Evolutionary conservation across 768 basidiomycete species (phyloP), one percentile per base, ranked within the genome.

Genomic region (Panus rudis): DNA sequence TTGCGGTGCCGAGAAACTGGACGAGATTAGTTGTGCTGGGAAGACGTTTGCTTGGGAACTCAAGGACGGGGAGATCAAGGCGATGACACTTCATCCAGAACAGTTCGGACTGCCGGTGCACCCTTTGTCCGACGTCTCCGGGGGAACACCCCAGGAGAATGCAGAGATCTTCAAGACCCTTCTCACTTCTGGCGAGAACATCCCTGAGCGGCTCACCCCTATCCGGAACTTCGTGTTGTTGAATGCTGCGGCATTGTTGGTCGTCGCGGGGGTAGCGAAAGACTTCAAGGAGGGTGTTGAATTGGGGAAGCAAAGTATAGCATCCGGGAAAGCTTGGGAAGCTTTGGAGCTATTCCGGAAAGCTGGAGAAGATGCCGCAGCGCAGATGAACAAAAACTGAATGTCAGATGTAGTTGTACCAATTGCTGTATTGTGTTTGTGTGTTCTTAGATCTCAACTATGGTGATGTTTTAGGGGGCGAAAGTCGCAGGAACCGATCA

Each of bases 1-100:
- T 1, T 97, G 92, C 54, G 94, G 94, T 1, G 78, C 75, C 27
- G 96, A 98, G 59, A 78, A 78, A 1, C 69, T 99, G 31, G 94
- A 98, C 63, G 94, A 98, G 70, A 90, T 99, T 58, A 90, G 86
- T 60, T 92, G 90, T 53, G 92, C 90, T 1, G 96, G 94, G 1
- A 79, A 84, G 12, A 93, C 92, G 7, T 75, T 75, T 64, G 84
- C 76, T 26, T 87, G 92, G 93, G 81, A 85, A 45, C 76, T 94
- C 49, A 71, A 71, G 32, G 68, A 87, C 19, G 87, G 84, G 26
- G 52, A 63, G 26, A 79, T 96, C 55, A 75, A 71, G 0, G 73
- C 81, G 52, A 67, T 63, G 24, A 71, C 71, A 4, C 64, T 97
- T 31, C 76, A 72, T 41, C 91, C 85, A 0, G 69, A 72, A 6